Evolutionary conservation across 2,329 filamentous ascomycete genomes (phyloP).

Genomic region (Botrytis medusae): DNA sequence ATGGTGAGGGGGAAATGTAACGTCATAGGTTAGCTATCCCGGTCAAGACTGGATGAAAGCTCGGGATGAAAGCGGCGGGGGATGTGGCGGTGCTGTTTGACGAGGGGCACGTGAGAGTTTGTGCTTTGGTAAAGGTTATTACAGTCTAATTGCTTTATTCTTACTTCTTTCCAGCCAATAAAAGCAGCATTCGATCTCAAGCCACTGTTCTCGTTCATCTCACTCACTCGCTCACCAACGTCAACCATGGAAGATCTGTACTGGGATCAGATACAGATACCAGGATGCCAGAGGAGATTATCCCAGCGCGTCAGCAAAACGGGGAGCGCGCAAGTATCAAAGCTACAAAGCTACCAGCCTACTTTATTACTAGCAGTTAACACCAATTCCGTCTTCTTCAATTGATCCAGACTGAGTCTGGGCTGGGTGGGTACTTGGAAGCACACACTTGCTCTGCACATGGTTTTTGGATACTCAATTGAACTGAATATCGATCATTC

Average conservation of each 20-base stretch:
- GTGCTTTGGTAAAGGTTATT: constrained; percentile 1
- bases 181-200: neutral
- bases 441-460: neutral
- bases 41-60: neutral
- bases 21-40: constrained; percentile 13
- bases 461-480: neutral
- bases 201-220: neutral
- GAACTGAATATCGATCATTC: neutral
- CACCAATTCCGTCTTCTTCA: neutral
- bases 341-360: neutral
- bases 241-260: neutral
- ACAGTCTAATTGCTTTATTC: neutral
- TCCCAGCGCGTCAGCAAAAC: neutral
- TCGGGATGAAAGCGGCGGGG: neutral
- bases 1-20: constrained; percentile 7
- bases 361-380: neutral
- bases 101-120: neutral
- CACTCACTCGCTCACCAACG: neutral
- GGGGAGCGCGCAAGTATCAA: neutral
- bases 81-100: constrained; percentile 10
- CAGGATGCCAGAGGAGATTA: neutral
- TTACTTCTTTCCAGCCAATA: neutral
- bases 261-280: neutral
- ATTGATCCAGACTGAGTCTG: neutral
- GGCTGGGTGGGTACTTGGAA: neutral